phyloP scores from a whole-genome alignment of 1,284 basidiomycete genomes.

The Gomphus bonarii region DNA sequence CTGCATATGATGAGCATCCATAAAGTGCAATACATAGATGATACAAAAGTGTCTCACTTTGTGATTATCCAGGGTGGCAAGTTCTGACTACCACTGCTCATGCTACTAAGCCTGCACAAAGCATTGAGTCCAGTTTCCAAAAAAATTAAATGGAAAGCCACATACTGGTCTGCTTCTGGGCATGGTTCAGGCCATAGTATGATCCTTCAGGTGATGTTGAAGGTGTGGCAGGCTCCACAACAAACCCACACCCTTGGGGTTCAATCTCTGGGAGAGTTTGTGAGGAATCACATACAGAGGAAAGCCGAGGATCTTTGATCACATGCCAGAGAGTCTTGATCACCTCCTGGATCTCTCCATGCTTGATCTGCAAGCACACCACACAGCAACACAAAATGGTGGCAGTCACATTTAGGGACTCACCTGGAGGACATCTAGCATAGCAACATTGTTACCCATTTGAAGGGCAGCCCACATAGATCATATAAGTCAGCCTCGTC shows the following conservation, averaged over 20 bases:
- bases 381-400: background rate
- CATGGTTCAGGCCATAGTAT: constrained; percentile 6
- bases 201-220: constrained; percentile 14
- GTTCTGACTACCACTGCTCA: constrained; percentile 21
- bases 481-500: constrained; percentile 49
- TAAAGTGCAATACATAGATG: constrained; percentile 7
- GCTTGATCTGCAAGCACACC: constrained; percentile 31
- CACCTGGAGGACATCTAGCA: constrained; percentile 41
- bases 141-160: constrained; percentile 32
- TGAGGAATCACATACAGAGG: background rate
- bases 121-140: constrained; percentile 40
- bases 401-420: constrained; percentile 13
- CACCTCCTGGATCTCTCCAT: constrained; percentile 67
- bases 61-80: constrained; percentile 71
- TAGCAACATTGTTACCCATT: constrained; percentile 49
- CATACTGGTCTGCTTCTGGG: constrained; percentile 10
- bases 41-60: constrained; percentile 24
- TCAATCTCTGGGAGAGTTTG: background rate
- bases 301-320: constrained; percentile 30
- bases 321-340: constrained; percentile 68
- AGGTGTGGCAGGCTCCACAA: constrained; percentile 14
- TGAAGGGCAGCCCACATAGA: constrained; percentile 49
- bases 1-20: constrained; percentile 19
- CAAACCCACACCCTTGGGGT: background rate
- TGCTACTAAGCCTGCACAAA: constrained; percentile 31